Percentiles rank a stretch among this genome's conserved stretches.
Evolutionary conservation across 2,329 filamentous ascomycete genomes (phyloP).

Genomic region (Colletotrichum eleusines): DNA sequence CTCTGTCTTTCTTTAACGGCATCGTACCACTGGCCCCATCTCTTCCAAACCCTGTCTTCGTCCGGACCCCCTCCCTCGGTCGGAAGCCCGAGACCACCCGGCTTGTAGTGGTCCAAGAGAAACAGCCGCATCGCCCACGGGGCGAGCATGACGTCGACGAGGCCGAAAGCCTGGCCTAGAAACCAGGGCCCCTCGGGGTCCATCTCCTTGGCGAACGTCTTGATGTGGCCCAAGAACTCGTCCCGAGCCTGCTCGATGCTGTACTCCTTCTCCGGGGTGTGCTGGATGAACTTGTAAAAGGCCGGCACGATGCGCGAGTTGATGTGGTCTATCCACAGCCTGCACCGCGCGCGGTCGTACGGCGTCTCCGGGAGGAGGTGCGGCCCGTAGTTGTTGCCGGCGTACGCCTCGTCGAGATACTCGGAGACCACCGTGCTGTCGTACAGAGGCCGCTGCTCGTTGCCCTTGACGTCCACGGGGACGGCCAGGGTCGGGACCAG

Average conservation of each 20-base stretch:
- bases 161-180: constrained; percentile 69
- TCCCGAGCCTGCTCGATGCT: constrained; percentile 65
- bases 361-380: constrained; percentile 69
- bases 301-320: constrained; percentile 74
- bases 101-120: constrained; percentile 81
- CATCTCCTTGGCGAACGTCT: constrained; percentile 73
- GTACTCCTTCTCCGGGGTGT: constrained; percentile 62
- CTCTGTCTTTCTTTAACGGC: constrained; percentile 72
- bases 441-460: constrained; percentile 70
- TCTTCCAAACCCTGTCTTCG: constrained; percentile 70
- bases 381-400: constrained; percentile 58
- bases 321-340: constrained; percentile 82
- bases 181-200: constrained; percentile 72
- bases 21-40: constrained; percentile 74
- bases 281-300: constrained; percentile 74
- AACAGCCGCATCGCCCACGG: constrained; percentile 81
- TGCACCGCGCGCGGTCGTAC: constrained; percentile 73
- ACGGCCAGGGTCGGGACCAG: constrained; percentile 78
- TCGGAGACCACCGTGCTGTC: constrained; percentile 81
- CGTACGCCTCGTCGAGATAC: constrained; percentile 80
- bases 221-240: constrained; percentile 70
- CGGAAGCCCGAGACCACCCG: constrained; percentile 63
- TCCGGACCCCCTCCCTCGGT: constrained; percentile 46
- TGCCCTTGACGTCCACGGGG: constrained; percentile 49
- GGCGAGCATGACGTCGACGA: constrained; percentile 78